Evolutionary conservation across 2,329 filamentous ascomycete species (phyloP).

Genomic region (Hypoxylon rubiginosum): DNA sequence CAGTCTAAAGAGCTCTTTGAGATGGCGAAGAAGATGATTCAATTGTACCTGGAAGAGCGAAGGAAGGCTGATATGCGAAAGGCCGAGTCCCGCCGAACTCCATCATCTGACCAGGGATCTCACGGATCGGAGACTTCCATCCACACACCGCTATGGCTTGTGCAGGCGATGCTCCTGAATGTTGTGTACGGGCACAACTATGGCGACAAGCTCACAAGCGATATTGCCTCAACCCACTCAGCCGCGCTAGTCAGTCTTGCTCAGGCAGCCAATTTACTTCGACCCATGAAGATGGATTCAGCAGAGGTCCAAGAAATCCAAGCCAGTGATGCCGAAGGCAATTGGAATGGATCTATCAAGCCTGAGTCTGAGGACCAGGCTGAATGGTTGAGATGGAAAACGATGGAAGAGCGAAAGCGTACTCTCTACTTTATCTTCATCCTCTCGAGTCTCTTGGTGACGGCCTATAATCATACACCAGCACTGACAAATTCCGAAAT

Average conservation of each 20-base stretch:
- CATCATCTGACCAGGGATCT: constrained; percentile 61
- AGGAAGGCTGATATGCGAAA: constrained; percentile 85
- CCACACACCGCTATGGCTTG: constrained; percentile 91
- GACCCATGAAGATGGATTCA: constrained; percentile 61
- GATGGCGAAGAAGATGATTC: constrained; percentile 94
- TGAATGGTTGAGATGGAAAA: constrained; percentile 94
- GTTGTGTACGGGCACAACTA: constrained; percentile 97
- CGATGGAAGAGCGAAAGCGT: constrained; percentile 88
- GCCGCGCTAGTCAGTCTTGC: constrained; percentile 91
- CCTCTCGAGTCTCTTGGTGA: constrained; percentile 89
- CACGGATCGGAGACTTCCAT: constrained; percentile 70
- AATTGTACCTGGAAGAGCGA: constrained; percentile 90
- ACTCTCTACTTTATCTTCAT: constrained; percentile 93
- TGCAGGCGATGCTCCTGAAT: constrained; percentile 96
- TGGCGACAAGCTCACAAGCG: constrained; percentile 88
- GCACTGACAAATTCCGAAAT: constrained; percentile 96
- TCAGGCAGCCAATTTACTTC: constrained; percentile 82
- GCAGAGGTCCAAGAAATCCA: constrained; percentile 67
- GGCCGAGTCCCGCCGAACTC: constrained; percentile 68
- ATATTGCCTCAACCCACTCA: constrained; percentile 93
- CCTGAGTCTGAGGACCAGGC: constrained; percentile 69
- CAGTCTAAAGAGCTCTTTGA: constrained; percentile 90
- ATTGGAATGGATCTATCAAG: constrained; percentile 59
- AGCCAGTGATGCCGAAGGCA: constrained; percentile 66
- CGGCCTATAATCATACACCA: constrained; percentile 92